Conservation (phyloP, 805 yeast species). For the Suhomyces tanzawaensis region DNA sequence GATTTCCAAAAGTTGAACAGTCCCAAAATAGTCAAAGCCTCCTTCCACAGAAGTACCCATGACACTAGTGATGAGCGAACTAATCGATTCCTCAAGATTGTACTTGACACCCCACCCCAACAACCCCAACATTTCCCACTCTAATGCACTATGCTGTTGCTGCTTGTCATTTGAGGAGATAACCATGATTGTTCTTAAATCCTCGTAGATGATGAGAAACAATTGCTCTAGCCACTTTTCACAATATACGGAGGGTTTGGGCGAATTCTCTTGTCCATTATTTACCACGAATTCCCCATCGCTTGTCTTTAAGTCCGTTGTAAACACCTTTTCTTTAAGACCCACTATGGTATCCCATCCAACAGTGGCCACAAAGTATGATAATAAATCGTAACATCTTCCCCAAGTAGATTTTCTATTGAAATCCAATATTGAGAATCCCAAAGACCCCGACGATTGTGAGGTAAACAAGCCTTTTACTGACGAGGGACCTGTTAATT, state of each 20-base stretch:
- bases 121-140: constrained; percentile 72
- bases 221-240: constrained; percentile 79
- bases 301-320: constrained; percentile 40
- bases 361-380: constrained; percentile 59
- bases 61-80: constrained; percentile 46
- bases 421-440: constrained; percentile 32
- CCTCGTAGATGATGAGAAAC: constrained; percentile 68
- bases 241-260: constrained; percentile 37
- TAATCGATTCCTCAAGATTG: constrained; percentile 35
- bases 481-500: constrained; percentile 27
- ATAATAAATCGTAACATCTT: constrained; percentile 59
- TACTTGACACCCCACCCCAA: constrained; percentile 45
- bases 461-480: constrained; percentile 27
- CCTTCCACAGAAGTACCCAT: constrained; percentile 48
- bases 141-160: constrained; percentile 56
- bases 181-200: constrained; percentile 32
- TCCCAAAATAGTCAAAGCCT: constrained; percentile 61
- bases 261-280: constrained; percentile 5
- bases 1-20: constrained; percentile 47
- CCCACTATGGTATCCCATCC: constrained; percentile 83
- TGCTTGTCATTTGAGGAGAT: constrained; percentile 22
- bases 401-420: constrained; percentile 40
- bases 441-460: constrained; percentile 27
- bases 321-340: constrained; percentile 67
- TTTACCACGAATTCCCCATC: constrained; percentile 20